Conservation (phyloP, 257 asterid genomes). For the Solanum virginianum region DNA sequence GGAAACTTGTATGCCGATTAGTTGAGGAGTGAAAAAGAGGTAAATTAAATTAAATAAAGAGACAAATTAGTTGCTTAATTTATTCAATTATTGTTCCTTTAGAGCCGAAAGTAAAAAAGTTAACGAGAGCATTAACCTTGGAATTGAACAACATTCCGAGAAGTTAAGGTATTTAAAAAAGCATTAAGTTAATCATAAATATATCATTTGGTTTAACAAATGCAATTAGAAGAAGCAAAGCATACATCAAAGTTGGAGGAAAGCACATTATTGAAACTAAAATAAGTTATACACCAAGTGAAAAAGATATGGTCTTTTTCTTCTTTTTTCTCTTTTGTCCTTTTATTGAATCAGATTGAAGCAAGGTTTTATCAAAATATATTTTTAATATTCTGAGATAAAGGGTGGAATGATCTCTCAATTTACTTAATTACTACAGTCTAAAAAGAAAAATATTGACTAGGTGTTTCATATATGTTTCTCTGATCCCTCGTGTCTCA, state of each 20-base stretch:
- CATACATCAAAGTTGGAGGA: not conserved
- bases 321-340: not conserved
- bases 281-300: not conserved
- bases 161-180: conserved; percentile 6
- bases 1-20: not conserved
- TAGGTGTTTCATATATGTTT: not conserved
- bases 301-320: not conserved
- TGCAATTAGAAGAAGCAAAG: conserved; percentile 23
- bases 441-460: not conserved
- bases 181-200: too few relatives aligned
- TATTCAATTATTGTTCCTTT: conserved; percentile 2
- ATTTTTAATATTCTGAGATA: not conserved
- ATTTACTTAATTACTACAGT: not conserved
- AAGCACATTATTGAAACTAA: not conserved
- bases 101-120: conserved; percentile 29
- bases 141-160: conserved; percentile 16
- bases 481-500: not conserved
- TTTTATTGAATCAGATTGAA: not conserved
- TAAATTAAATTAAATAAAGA: not conserved
- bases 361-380: not conserved
- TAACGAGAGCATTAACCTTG: conserved; percentile 1
- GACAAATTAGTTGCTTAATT: not conserved
- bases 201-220: conserved; percentile 3
- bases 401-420: not conserved
- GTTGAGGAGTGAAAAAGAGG: not conserved